phyloP scores from a whole-genome alignment of 176 grass and related monocot species.

The Puya raimondii region DNA sequence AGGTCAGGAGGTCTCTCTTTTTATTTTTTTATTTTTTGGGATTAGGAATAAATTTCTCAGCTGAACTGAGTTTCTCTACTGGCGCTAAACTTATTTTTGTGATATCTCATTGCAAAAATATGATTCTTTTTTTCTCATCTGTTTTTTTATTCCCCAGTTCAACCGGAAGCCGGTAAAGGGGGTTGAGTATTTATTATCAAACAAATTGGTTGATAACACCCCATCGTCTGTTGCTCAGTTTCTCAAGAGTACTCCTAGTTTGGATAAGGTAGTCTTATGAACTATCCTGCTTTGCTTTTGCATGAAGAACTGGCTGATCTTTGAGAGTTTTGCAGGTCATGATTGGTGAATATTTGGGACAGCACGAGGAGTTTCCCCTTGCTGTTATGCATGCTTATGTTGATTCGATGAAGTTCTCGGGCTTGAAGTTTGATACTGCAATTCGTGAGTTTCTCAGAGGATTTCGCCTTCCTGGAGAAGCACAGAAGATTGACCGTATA shows the following conservation, averaged over 20 bases:
- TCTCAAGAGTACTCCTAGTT: constrained; percentile 79
- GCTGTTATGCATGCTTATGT: constrained; percentile 99
- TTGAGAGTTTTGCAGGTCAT: constrained; percentile 53
- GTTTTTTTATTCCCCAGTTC: constrained; percentile 50
- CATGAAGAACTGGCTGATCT: constrained; percentile 14
- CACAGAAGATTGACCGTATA: constrained; percentile 99
- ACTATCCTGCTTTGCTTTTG: neutral
- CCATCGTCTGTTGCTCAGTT: constrained; percentile 73
- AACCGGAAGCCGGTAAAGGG: constrained; percentile 89
- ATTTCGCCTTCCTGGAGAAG: constrained; percentile 96
- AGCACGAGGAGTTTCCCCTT: constrained; percentile 92
- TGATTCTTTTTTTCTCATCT: neutral
- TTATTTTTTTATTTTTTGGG: constrained; percentile 10
- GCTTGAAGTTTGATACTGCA: constrained; percentile 87
- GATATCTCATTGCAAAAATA: neutral
- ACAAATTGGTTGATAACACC: constrained; percentile 84
- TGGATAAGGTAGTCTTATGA: constrained; percentile 65
- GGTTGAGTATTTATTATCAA: constrained; percentile 79
- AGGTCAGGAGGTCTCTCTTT: constrained; percentile 44
- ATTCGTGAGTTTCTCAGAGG: constrained; percentile 93
- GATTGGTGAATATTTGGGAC: constrained; percentile 99
- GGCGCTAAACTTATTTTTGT: neutral
- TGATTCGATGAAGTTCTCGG: constrained; percentile 92
- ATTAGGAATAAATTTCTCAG: constrained; percentile 14
- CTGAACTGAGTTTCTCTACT: constrained; percentile 8